Conservation (phyloP, 2,329 filamentous ascomycete species). For the Alternaria consortialis region DNA sequence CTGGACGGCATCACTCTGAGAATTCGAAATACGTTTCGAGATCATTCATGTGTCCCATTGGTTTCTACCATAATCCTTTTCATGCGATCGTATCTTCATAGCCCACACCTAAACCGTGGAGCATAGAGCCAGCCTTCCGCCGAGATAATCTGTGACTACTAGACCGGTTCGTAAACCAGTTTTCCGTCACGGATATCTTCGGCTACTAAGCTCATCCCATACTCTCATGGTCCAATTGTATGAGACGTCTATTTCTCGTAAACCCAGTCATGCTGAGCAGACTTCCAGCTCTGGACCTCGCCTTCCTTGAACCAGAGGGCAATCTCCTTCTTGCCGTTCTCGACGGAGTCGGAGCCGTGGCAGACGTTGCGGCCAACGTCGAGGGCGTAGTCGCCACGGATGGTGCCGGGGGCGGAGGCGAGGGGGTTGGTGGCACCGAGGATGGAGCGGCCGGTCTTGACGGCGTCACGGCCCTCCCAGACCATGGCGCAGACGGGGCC, state of each 20-base stretch:
- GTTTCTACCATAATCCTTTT: conserved; percentile 27
- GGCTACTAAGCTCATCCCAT: conserved; percentile 11
- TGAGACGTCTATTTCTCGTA: conserved; percentile 77
- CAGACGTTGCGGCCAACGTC: conserved; percentile 98
- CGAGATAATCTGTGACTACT: conserved; percentile 5
- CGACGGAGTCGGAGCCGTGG: conserved; percentile 98
- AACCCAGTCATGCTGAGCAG: conserved; percentile 87
- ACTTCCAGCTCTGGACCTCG: conserved; percentile 87
- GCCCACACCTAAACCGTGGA: conserved; percentile 6
- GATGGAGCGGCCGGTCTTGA: conserved; percentile 97
- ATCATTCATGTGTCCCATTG: conserved; percentile 39
- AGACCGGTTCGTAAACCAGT: not conserved
- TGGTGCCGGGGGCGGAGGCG: conserved; percentile 93
- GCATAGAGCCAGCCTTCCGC: conserved; percentile 3
- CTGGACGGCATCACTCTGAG: conserved; percentile 13
- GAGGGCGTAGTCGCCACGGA: conserved; percentile 92
- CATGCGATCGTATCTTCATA: conserved; percentile 31
- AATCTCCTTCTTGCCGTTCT: conserved; percentile 99
- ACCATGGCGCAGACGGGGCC: conserved; percentile 99
- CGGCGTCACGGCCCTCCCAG: conserved; percentile 98
- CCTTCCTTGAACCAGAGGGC: conserved; percentile 95
- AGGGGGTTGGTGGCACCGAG: conserved; percentile 99
- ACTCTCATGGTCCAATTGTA: conserved; percentile 4
- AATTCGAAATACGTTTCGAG: conserved; percentile 11
- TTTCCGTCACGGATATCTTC: not conserved